Conservation (phyloP, 345 rosid species). For the Kandelia obovata region DNA sequence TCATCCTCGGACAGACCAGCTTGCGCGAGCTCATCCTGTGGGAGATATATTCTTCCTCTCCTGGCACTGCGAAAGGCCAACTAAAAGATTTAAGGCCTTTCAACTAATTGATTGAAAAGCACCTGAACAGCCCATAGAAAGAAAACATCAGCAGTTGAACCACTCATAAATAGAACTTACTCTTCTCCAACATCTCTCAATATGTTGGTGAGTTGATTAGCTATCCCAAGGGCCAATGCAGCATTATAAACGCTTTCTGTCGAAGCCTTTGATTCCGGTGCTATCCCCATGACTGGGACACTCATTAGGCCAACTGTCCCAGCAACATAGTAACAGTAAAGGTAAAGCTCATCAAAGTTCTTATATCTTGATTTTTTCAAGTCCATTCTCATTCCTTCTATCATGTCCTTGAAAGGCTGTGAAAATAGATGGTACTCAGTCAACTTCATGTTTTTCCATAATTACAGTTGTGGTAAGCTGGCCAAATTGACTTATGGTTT, state of each 20-base stretch:
- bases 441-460: background rate
- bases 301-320: slow-evolving; percentile 58
- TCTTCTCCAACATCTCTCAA: slow-evolving; percentile 61
- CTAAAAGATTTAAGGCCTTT: background rate
- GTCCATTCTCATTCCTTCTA: slow-evolving; percentile 51
- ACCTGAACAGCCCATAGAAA: background rate
- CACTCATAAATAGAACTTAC: slow-evolving; percentile 24
- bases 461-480: background rate
- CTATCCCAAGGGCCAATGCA: slow-evolving; percentile 51
- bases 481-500: background rate
- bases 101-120: background rate
- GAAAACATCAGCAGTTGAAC: background rate
- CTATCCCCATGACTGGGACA: slow-evolving; percentile 55
- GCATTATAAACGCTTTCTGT: slow-evolving; percentile 49
- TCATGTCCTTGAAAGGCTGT: slow-evolving; percentile 58
- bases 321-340: slow-evolving; percentile 54
- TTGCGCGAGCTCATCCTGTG: slow-evolving; percentile 41
- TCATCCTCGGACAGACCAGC: slow-evolving; percentile 45
- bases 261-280: slow-evolving; percentile 45
- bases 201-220: slow-evolving; percentile 56
- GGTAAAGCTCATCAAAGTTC: slow-evolving; percentile 52
- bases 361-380: slow-evolving; percentile 41
- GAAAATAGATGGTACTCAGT: background rate
- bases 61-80: slow-evolving; percentile 28
- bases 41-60: slow-evolving; percentile 52